Evolutionary conservation across 2,329 filamentous ascomycete species (phyloP).

Genomic region (Pseudocercospora fuligena): DNA sequence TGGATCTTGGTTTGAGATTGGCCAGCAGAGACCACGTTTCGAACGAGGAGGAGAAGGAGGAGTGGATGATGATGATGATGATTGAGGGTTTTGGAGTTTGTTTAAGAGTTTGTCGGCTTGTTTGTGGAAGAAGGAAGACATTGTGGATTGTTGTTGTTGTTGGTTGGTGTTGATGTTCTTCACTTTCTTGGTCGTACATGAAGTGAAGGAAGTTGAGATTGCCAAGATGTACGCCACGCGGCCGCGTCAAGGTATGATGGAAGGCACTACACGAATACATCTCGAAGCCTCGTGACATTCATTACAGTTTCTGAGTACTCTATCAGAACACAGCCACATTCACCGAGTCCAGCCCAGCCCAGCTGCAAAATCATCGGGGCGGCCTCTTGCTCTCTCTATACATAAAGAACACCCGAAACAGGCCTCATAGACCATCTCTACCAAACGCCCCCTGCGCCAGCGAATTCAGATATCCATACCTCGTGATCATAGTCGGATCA

Average conservation of each 20-base stretch:
- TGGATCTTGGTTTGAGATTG: conserved; percentile 37
- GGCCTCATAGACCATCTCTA: conserved; percentile 19
- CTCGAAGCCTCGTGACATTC: neutral
- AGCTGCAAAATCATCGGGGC: neutral
- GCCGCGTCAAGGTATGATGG: neutral
- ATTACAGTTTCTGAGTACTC: neutral
- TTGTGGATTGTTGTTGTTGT: neutral
- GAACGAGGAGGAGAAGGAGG: conserved; percentile 3
- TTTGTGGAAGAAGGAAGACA: conserved; percentile 18
- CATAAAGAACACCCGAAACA: neutral
- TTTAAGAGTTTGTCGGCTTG: conserved; percentile 16
- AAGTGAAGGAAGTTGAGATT: neutral
- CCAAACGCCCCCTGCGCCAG: conserved; percentile 44
- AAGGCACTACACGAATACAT: too few species aligned
- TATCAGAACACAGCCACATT: neutral
- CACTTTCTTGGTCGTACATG: neutral
- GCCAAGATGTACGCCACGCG: neutral
- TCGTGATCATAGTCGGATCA: conserved; percentile 45
- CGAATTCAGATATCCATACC: conserved; percentile 46
- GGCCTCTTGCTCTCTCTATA: conserved; percentile 4
- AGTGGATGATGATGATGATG: neutral
- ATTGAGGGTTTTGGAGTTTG: conserved; percentile 2
- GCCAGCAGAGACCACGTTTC: conserved; percentile 43
- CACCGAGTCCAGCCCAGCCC: too few species aligned
- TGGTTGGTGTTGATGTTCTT: neutral